phyloP scores from a whole-genome alignment of 2,329 filamentous ascomycete species.

The Fusarium hostae region DNA sequence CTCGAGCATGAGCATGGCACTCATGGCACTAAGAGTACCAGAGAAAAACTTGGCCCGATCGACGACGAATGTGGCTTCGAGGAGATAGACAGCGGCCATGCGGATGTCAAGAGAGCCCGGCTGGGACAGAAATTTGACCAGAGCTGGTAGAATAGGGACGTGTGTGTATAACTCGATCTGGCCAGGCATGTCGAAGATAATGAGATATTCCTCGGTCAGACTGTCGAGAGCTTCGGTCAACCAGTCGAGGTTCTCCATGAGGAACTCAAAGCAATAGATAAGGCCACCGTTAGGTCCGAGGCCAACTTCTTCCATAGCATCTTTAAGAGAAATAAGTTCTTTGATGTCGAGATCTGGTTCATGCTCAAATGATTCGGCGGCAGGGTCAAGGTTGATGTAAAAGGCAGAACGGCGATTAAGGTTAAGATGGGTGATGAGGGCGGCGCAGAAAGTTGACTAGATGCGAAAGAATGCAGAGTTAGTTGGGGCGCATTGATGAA shows the following conservation, averaged over 20 bases:
- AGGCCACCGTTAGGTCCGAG: slow-evolving; percentile 92
- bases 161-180: slow-evolving; percentile 99
- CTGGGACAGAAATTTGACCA: slow-evolving; percentile 84
- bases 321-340: slow-evolving; percentile 90
- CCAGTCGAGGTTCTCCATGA: slow-evolving; percentile 94
- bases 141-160: slow-evolving; percentile 87
- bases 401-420: slow-evolving; percentile 93
- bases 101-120: slow-evolving; percentile 86
- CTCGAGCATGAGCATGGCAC: slow-evolving; percentile 98
- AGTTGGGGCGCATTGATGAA: slow-evolving; percentile 22
- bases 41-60: slow-evolving; percentile 98
- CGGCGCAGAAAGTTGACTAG: slow-evolving; percentile 91
- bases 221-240: slow-evolving; percentile 85
- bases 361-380: slow-evolving; percentile 92
- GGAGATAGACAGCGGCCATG: slow-evolving; percentile 91
- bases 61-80: slow-evolving; percentile 95
- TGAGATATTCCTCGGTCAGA: slow-evolving; percentile 93
- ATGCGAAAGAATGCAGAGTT: slow-evolving; percentile 4
- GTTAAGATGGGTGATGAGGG: slow-evolving; percentile 91
- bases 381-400: slow-evolving; percentile 98
- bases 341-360: slow-evolving; percentile 94
- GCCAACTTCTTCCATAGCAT: slow-evolving; percentile 95
- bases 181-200: slow-evolving; percentile 98
- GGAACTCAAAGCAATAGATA: slow-evolving; percentile 96
- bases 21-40: slow-evolving; percentile 95